Evolutionary conservation across 768 basidiomycete genomes (phyloP), one percentile per base, ranked within the genome.

Genomic region (Tricholoma hemisulphureum): DNA sequence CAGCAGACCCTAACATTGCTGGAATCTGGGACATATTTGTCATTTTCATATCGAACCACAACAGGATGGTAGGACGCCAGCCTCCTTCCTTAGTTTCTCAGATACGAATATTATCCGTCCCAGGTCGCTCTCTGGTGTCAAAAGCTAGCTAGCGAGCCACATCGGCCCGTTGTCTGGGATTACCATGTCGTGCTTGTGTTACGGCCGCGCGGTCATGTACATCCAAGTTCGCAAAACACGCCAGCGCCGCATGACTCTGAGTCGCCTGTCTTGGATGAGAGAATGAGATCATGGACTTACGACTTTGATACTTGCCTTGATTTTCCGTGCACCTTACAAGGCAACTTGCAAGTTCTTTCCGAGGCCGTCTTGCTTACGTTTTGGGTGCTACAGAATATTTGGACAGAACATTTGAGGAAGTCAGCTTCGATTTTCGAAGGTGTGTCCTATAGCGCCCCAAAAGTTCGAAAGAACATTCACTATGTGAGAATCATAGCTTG

Each of bases 101-200:
- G 20, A 5, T n/a, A 45, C 18, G 11, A 24, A 37, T 37, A n/a
- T 35, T 37, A 23, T 56, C 18, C 51, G n/a, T n/a, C 55, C 28
- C 61, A 88, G 88, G 83, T 88, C 32, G 85, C 84, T 24, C 66
- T 91, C 45, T 88, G 84, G 83, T 75, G 74, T 57, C 88, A 89
- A 69, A 81, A 79, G 61, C 72, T 70, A 24, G 75, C 77, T 11
- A 58, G 58, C 14, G 64, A 69, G 14, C 65, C 62, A 26, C 71
- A 71, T 32, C 62, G 54, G 3, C 69, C 80, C 39, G 79, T 89
- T 18, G 69, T 89, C 39, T 90, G 88, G 88, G 88, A 91, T 67
- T 90, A 91, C 69, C 88, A 90, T 64, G 87, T 86, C 62, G 70
- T 91, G 39, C 77, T 88, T 11, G 67, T 83, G 46, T 72, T 89